Base-by-base conservation (phyloP, 116 monocot genomes). In the Trichopus zeylanicus region DNA sequence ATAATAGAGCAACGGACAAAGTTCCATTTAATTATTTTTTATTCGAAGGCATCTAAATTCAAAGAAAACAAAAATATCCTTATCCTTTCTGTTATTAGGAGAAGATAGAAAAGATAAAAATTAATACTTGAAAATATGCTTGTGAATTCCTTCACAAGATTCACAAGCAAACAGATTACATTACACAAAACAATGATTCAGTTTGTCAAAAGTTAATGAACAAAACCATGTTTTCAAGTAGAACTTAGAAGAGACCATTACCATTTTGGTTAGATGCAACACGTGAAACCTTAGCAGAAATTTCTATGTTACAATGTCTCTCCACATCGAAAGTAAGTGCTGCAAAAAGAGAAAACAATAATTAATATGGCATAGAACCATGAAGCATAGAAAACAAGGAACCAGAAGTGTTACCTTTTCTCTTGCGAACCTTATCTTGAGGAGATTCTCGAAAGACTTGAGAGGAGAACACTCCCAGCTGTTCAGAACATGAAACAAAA, bases 391-490 rank as follows among this genome's bases (percentile, higher is more conserved):
- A 13, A 9, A 51, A 48, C 12, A 54, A 63, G 21, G 27, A 62
- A n/a, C 66, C 37, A 26, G 21, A 23, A 60, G 75, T 81, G 85
- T 85, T 69, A 55, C 70, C 86, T 66, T 67, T 83, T 34, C 74
- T 68, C 55, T 60, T n/a, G n/a, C n/a, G 57, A 46, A 70, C 56
- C 61, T 57, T 67, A 46, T 75, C 79, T 48, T 65, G 58, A 58
- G 86, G 29, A 59, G 89, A 80, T 68, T 94, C 83, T 78, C 70
- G 85, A 63, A 88, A 85, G 20, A 94, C 73, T 83, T 89, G 93
- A 63, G 88, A 89, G 35, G 93, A 89, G 62, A 89, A 89, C 23
- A 74, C 75, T 31, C 89, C 89, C 42, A 94, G 81, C 93, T 94
- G 75, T 68, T 64, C 60, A 20, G 49, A 70, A 60, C 65, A 69